Conservation (phyloP, 345 rosid species). For the Eucalyptus lansdowneana region DNA sequence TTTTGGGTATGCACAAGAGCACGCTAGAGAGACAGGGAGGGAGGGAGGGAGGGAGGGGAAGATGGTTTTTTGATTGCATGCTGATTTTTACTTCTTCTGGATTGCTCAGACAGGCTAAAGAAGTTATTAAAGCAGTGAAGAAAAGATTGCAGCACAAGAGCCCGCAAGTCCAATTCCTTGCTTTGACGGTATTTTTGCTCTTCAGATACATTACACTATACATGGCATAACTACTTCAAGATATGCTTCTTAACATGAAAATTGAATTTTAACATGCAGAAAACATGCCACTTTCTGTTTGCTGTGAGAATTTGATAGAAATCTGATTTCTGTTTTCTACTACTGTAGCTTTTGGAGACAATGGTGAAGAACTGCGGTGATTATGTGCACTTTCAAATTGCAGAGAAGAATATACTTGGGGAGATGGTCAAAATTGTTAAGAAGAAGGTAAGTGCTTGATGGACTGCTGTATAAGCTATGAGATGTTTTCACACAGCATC, state of each 20-base stretch:
- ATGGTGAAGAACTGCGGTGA: slow-evolving; percentile 98
- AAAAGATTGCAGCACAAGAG: slow-evolving; percentile 83
- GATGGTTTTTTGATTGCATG: background rate
- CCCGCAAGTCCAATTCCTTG: slow-evolving; percentile 70
- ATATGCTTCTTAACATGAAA: background rate
- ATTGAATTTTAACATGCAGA: background rate
- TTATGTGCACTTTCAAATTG: slow-evolving; percentile 74
- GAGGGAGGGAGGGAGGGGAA: background rate
- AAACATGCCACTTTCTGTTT: background rate
- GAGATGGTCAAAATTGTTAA: slow-evolving; percentile 88
- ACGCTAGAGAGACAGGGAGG: background rate
- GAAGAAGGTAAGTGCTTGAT: slow-evolving; percentile 47
- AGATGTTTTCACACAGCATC: background rate
- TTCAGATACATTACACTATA: background rate
- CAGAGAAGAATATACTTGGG: slow-evolving; percentile 66
- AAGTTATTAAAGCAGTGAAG: slow-evolving; percentile 84
- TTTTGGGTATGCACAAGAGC: background rate
- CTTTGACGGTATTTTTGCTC: slow-evolving; percentile 61
- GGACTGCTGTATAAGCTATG: background rate
- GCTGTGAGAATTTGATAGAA: background rate
- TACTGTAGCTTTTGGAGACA: slow-evolving; percentile 80
- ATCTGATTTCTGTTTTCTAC: background rate
- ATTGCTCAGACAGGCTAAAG: slow-evolving; percentile 78
- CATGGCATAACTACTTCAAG: background rate
- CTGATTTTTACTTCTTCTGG: background rate